Percentiles rank a stretch among this genome's conserved stretches.
Conservation (phyloP, 2,329 filamentous ascomycete genomes). For the Botrytis squamosa region DNA sequence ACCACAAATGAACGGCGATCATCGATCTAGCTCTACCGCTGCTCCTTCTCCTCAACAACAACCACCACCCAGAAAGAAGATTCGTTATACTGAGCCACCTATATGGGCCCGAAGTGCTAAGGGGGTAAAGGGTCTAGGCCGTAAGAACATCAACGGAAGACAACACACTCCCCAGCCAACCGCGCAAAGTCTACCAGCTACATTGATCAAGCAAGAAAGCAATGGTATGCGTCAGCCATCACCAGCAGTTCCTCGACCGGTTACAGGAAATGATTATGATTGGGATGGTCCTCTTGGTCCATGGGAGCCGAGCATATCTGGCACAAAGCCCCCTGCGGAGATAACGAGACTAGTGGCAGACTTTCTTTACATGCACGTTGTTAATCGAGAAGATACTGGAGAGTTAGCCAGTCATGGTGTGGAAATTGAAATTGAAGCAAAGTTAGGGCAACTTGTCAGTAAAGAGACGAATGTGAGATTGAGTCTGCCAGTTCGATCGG, state of each 20-base stretch:
- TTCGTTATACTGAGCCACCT: conserved; percentile 52
- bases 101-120: conserved; percentile 44
- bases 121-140: conserved; percentile 25
- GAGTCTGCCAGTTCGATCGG: conserved; percentile 63
- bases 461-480: conserved; percentile 69
- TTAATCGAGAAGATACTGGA: conserved; percentile 63
- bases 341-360: conserved; percentile 75
- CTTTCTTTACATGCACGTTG: conserved; percentile 72
- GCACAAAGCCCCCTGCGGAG: conserved; percentile 69
- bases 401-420: conserved; percentile 64
- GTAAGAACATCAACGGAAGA: conserved; percentile 34
- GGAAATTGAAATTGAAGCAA: conserved; percentile 90
- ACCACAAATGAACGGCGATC: conserved; percentile 30
- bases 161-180: conserved; percentile 22
- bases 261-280: conserved; percentile 12
- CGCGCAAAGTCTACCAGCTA: conserved; percentile 18
- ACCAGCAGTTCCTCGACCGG: conserved; percentile 22
- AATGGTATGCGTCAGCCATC: conserved; percentile 33
- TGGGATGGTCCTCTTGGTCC: conserved; percentile 45
- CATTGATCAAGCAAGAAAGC: conserved; percentile 31
- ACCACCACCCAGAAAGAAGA: conserved; percentile 49
- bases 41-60: conserved; percentile 40
- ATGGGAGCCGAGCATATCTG: conserved; percentile 69
- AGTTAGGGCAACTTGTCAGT: conserved; percentile 79
- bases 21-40: conserved; percentile 23